These are phyloP conservation scores for Cadophora luteo-olivacea DNA, from an alignment of 2,329 filamentous ascomycete genomes.

Conservation along the genomic window DNA sequence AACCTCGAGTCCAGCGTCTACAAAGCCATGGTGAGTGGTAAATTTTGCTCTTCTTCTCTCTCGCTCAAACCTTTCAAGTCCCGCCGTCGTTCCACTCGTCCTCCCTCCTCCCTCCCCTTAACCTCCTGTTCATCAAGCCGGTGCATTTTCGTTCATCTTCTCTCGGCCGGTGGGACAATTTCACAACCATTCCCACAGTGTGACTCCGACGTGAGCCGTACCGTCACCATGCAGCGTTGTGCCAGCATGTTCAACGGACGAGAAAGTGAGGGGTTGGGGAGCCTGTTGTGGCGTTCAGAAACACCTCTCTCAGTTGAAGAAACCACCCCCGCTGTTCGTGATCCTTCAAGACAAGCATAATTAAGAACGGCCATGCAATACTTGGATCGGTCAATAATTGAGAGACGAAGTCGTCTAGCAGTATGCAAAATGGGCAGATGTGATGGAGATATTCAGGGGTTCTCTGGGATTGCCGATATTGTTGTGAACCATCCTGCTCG, in stretches of 20 bases:
- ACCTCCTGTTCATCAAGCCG: slow-evolving; percentile 12
- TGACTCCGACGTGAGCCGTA: slow-evolving; percentile 23
- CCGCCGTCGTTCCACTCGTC: slow-evolving; percentile 22
- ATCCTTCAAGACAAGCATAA: slow-evolving; percentile 22
- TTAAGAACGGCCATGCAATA: slow-evolving; percentile 16
- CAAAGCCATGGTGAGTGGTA: slow-evolving; percentile 40
- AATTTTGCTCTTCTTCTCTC: slow-evolving; percentile 1
- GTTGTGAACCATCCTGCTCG: slow-evolving; percentile 21
- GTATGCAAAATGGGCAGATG: slow-evolving; percentile 29
- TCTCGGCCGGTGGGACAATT: slow-evolving; percentile 19
- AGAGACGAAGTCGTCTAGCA: slow-evolving; percentile 7
- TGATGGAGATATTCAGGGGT: slow-evolving; percentile 29
- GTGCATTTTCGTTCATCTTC: slow-evolving; percentile 6
- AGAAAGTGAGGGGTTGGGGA: slow-evolving; percentile 37
- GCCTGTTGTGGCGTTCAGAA: slow-evolving; percentile 33
- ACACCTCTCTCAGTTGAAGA: slow-evolving; percentile 9
- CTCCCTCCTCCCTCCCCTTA: neutral
- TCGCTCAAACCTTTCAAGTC: slow-evolving; percentile 2
- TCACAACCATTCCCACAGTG: slow-evolving; percentile 18
- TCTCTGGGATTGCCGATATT: slow-evolving; percentile 21
- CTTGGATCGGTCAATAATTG: slow-evolving; percentile 28
- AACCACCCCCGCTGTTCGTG: slow-evolving; percentile 25
- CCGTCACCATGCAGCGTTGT: slow-evolving; percentile 25
- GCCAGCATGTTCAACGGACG: slow-evolving; percentile 13
- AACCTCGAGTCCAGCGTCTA: slow-evolving; percentile 37